Base-by-base conservation (phyloP, 305 asterid genomes). In the Coffea humblotiana region DNA sequence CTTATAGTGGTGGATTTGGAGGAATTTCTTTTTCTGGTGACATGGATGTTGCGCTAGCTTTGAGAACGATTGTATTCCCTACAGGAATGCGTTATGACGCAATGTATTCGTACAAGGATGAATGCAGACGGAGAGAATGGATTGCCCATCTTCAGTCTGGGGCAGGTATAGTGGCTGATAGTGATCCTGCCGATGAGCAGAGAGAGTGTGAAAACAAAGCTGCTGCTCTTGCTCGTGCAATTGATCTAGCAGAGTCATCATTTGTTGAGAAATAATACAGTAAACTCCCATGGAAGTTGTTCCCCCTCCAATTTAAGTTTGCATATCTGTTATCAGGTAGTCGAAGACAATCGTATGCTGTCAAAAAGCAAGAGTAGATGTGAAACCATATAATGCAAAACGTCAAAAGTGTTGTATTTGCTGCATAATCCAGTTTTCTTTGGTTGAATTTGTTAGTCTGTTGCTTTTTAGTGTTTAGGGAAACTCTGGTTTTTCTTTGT, bases 1-100 rank as follows among this genome's bases (percentile, higher is more conserved):
- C 99, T 0, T 95, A 95, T 80, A 89, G 99, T 65, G 99, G 99
- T 82, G 99, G 99, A 72, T 92, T 95, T 79, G 99, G 99, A 68
- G 95, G 98, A 77, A 92, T 95, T 75, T 95, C 98, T 6, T 95
- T 91, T 68, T 70, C 94, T 0, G 99, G 99, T 51, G 97, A 93
- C 75, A 94, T 95, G 99, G 99, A 95, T 74, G 89, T 95, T 35
- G 99, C 99, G 19, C 79, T 95, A 40, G 94, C 98, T 76, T 80
- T 93, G 86, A 87, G 99, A 81, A 95, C 99, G 32, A 92, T 95
- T 45, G 97, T 94, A 8, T 95, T 95, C 89, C 95, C 98, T 23
- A 91, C 97, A 25, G 85, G 84, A 75, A 77, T 76, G 14, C 91
- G 91, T 47, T 88, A 87, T 7, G 98, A 95, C 82, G 90, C 94